phyloP scores from a whole-genome alignment of 345 rosid species.

The Eucalyptus microcorys region DNA sequence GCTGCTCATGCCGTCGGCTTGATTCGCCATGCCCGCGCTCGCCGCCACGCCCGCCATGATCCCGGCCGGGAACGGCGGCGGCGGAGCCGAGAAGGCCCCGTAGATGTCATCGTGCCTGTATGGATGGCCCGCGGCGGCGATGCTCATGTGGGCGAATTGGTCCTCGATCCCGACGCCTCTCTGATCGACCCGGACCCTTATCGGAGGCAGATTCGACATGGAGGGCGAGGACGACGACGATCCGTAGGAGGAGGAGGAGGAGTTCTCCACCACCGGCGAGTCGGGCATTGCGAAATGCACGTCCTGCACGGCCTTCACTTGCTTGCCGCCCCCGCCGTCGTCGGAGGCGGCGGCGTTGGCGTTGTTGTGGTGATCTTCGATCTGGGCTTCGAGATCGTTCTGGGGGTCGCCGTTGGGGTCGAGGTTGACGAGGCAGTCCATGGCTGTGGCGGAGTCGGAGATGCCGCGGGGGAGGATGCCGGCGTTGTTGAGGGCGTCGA shows the following conservation, averaged over 20 bases:
- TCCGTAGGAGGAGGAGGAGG: slow-evolving; percentile 34
- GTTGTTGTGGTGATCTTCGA: not conserved
- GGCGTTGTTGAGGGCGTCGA: slow-evolving; percentile 67
- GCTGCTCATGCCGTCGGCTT: slow-evolving; percentile 6
- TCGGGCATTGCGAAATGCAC: slow-evolving; percentile 38
- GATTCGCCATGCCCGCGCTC: not conserved
- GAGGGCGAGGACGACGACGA: slow-evolving; percentile 66
- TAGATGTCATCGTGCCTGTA: slow-evolving; percentile 30
- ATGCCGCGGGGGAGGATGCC: slow-evolving; percentile 49
- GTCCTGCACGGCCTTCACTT: slow-evolving; percentile 16
- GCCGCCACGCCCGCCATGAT: slow-evolving; percentile 1
- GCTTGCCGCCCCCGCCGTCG: not conserved
- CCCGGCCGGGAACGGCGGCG: slow-evolving; percentile 11
- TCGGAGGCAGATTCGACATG: slow-evolving; percentile 52
- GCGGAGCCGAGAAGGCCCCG: slow-evolving; percentile 2
- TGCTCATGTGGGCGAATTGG: slow-evolving; percentile 42
- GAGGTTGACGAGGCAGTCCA: slow-evolving; percentile 42
- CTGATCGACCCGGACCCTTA: slow-evolving; percentile 33
- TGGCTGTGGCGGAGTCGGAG: slow-evolving; percentile 45
- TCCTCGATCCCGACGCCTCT: slow-evolving; percentile 28
- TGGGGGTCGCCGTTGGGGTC: not conserved
- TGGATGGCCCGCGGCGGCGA: not conserved
- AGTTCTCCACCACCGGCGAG: slow-evolving; percentile 36
- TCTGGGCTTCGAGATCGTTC: slow-evolving; percentile 8
- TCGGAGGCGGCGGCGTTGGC: not conserved